These are phyloP conservation scores for Yamadazyma nakazawae DNA, from an alignment of 805 yeast genomes.

Conservation along the genomic window DNA sequence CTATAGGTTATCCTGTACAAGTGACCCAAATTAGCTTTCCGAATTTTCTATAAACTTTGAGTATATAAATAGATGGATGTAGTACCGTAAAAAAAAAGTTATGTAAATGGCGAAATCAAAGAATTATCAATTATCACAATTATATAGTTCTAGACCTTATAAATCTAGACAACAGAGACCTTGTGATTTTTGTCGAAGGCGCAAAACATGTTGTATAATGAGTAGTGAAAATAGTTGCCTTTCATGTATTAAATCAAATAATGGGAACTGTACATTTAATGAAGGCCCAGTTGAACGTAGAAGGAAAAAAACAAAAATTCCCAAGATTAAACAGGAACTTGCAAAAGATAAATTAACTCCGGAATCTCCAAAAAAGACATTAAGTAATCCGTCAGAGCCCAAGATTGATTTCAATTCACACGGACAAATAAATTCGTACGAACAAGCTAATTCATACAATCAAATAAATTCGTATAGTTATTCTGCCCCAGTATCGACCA, in stretches of 20 bases:
- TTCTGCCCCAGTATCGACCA: not conserved
- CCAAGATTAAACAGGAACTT: not conserved
- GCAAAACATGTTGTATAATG: constrained; percentile 35
- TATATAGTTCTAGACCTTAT: constrained; percentile 24
- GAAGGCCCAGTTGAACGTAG: constrained; percentile 27
- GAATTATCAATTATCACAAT: constrained; percentile 9
- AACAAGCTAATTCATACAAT: too few relatives aligned
- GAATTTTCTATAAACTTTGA: not conserved
- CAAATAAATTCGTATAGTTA: too few relatives aligned
- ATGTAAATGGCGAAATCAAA: constrained; percentile 4
- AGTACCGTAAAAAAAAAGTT: too few relatives aligned
- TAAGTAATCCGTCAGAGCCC: too few relatives aligned
- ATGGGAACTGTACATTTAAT: constrained; percentile 26
- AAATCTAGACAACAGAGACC: constrained; percentile 33
- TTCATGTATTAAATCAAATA: constrained; percentile 24
- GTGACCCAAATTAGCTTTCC: not conserved
- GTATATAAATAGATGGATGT: not conserved
- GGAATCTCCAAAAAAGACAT: too few relatives aligned
- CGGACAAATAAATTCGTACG: too few relatives aligned
- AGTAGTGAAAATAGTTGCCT: constrained; percentile 29
- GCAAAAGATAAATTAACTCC: not conserved
- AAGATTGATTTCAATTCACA: too few relatives aligned
- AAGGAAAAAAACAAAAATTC: not conserved
- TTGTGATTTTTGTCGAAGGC: constrained; percentile 32
- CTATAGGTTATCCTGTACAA: not conserved